Conservation (phyloP, 345 rosid species). For the Gossypium thurberi region DNA sequence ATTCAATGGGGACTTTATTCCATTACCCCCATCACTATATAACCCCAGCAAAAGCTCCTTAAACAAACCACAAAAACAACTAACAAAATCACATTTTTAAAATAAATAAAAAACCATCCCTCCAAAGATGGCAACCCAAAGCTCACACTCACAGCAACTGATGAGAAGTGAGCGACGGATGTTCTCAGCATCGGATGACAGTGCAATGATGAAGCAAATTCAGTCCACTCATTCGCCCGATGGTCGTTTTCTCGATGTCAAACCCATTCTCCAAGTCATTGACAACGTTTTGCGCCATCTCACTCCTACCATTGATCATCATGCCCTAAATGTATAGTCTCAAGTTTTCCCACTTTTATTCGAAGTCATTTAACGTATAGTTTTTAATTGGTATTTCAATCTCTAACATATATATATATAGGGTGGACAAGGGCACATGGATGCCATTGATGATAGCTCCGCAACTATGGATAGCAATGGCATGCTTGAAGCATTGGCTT, state of each 20-base stretch:
- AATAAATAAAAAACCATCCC: neutral
- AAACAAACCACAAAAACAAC: constrained; percentile 2
- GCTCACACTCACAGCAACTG: constrained; percentile 13
- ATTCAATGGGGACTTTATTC: constrained; percentile 3
- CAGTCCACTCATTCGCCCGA: constrained; percentile 43
- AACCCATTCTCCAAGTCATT: constrained; percentile 27
- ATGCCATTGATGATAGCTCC: constrained; percentile 17
- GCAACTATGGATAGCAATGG: constrained; percentile 22
- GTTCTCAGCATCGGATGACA: constrained; percentile 30
- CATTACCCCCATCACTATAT: constrained; percentile 17
- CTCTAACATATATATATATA: neutral
- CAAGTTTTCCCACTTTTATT: neutral
- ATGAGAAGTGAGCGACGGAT: constrained; percentile 19
- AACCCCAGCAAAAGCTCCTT: neutral
- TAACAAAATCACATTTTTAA: neutral
- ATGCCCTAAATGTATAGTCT: constrained; percentile 22
- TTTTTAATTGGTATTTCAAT: neutral
- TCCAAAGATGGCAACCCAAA: neutral
- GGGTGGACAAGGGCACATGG: constrained; percentile 22
- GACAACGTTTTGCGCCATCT: constrained; percentile 32
- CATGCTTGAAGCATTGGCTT: constrained; percentile 34
- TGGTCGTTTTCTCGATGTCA: constrained; percentile 32
- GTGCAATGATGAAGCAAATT: constrained; percentile 35
- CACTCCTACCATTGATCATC: constrained; percentile 27
- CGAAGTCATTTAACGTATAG: neutral